Evolutionary conservation across 73 alveolate species (phyloP), one percentile per base, ranked within the genome.

Genomic region (Stentor coeruleus): DNA sequence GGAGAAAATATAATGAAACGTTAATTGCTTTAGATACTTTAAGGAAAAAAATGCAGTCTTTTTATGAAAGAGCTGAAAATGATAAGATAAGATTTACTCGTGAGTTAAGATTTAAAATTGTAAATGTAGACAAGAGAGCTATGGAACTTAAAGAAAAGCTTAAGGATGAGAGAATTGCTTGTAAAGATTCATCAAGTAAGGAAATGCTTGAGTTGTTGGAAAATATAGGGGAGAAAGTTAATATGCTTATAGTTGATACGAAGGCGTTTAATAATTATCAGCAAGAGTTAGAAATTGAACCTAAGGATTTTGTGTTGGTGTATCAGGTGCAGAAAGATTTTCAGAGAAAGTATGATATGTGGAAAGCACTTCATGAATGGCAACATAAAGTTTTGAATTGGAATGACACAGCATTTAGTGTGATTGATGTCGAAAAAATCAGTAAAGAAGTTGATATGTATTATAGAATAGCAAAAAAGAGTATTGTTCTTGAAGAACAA

Each of bases 1-100:
- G 88, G 38, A 35, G 91, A 31, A 91, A 90, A 81, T 88, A 83
- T 75, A 88, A 85, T 74, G 98, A 94, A 57, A 85, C 95, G 11
- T 41, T 77, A 6, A 35, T 83, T 35, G 74, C 84, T 20, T 77
- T 94, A 6, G 87, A 83, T 39, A 42, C 83, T 31, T 85, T 94
- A 3, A 90, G 96, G 76, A 77, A 74, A 59, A 90, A 85, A 58
- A 87, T 94, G 39, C 93, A 88, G 59, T 95, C 93, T 85, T 94
- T 93, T 0, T 80, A 87, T 59, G 97, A 92, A 35, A 72, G 90
- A 26, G 94, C 91, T 26, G 97, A 94, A 85, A 87, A 88, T 36
- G 88, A 92, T 85, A 91, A 91, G 81, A 80, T 77, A 35, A 87
- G 86, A 66, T 94, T 92, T 82, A 92, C 92, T 77, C 89, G 87